phyloP scores from a whole-genome alignment of 768 basidiomycete species.

The Crassisporium funariophilum region DNA sequence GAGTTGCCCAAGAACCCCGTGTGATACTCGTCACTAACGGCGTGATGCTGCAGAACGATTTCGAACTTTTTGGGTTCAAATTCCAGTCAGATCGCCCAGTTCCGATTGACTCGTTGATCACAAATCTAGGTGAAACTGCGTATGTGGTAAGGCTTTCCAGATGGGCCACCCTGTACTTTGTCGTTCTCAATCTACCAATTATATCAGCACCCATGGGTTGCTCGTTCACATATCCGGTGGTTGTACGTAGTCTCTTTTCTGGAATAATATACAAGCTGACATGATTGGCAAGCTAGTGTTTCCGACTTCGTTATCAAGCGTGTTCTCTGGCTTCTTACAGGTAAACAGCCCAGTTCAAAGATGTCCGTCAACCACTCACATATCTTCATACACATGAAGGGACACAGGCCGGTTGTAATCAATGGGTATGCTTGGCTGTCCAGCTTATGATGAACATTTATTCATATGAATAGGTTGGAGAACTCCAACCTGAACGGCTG shows the following conservation, averaged over 20 bases:
- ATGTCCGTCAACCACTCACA: slow-evolving; percentile 8
- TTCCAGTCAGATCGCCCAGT: slow-evolving; percentile 42
- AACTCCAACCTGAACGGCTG: slow-evolving; percentile 51
- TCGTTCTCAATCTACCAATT: neutral
- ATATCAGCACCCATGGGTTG: slow-evolving; percentile 63
- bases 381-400: slow-evolving; percentile 46
- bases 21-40: neutral
- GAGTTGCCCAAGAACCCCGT: slow-evolving; percentile 7
- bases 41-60: slow-evolving; percentile 47
- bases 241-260: slow-evolving; percentile 37
- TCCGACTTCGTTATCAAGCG: slow-evolving; percentile 62
- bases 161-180: neutral
- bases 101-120: slow-evolving; percentile 53
- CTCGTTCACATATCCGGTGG: slow-evolving; percentile 55
- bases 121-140: slow-evolving; percentile 57
- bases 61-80: slow-evolving; percentile 51
- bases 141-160: slow-evolving; percentile 42
- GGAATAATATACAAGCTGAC: neutral
- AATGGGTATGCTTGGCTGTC: slow-evolving; percentile 46
- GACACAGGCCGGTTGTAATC: slow-evolving; percentile 58
- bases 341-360: slow-evolving; percentile 24
- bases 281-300: slow-evolving; percentile 27
- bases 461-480: slow-evolving; percentile 46
- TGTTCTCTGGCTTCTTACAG: slow-evolving; percentile 62
- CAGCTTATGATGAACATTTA: neutral